Base-by-base conservation (phyloP, 306 rosid species). In the Albizia julibrissin region DNA sequence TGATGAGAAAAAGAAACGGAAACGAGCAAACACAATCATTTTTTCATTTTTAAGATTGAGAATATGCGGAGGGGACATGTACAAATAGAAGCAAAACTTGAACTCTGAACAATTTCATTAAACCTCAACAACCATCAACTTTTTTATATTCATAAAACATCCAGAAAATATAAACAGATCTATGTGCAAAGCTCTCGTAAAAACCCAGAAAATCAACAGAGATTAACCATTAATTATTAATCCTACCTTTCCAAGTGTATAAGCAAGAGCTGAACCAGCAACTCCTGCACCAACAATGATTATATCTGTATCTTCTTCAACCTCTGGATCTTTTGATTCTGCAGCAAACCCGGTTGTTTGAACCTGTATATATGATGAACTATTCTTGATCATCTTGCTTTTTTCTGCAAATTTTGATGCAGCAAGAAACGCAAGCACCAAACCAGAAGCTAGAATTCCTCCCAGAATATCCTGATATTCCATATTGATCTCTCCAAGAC, bases 171-270 rank as follows among this genome's bases (percentile, higher is more conserved):
- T 22, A 67, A 67, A 56, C 74, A 37, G 37, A 81, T 58, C 54
- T 14, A 73, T 14, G 5, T 21, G 7, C n/a, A 16, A 78, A 0
- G 47, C 18, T 75, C 66, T 69, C 24, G 40, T 10, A 64, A 22
- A 49, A 33, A 18, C 67, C 29, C 67, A 27, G 37, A 49, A 22
- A 50, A 54, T 54, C 26, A 54, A 54, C 3, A 54, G 61, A 24
- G 4, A 58, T 16, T 6, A 46, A 77, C 8, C 37, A 18, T 3
- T 3, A 47, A 10, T 37, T 37, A 5, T 37, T 59, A 76, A 34
- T 62, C 34, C 4, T 84, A 94, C 98, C 97, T 91, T 94, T 82
- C 87, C 89, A 50, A 87, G 89, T 15, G 90, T 84, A 69, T 70
- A 84, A 71, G 90, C 87, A 81, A 87, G 90, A 24, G 90, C 87